A percentile compares a stretch with the other conserved stretches of the same genome.
These are phyloP conservation scores for Gymnopilus junonius DNA, from an alignment of 768 basidiomycete species.

Conservation along the genomic window DNA sequence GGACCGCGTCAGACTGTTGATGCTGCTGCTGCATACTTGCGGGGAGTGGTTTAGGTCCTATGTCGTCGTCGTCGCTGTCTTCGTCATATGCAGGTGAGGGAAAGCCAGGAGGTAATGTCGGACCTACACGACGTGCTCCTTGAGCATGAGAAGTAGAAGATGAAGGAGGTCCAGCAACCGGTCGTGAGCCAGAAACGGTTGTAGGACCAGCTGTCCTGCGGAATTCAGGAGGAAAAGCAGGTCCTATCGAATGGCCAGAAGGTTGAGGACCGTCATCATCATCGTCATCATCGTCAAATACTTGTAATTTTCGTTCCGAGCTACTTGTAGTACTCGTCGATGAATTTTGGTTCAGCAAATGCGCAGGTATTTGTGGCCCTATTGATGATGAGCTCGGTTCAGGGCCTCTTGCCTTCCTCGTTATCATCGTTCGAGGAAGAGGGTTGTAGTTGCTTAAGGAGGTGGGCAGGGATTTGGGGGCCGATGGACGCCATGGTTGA, in stretches of 20 bases:
- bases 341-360: conserved; percentile 26
- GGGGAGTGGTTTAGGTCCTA: conserved; percentile 83
- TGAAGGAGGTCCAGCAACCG: conserved; percentile 18
- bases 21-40: conserved; percentile 36
- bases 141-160: conserved; percentile 19
- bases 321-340: no score
- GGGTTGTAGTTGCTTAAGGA: conserved; percentile 29
- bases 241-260: conserved; percentile 1
- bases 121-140: conserved; percentile 51
- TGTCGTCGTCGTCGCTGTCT: conserved; percentile 65
- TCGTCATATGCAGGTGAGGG: conserved; percentile 34
- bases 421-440: conserved; percentile 4
- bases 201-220: conserved; percentile 14
- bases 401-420: conserved; percentile 20
- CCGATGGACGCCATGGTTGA: conserved; percentile 55
- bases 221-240: background rate
- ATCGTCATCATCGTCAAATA: conserved; percentile 53
- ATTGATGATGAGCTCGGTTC: conserved; percentile 12
- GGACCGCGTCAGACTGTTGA: conserved; percentile 64
- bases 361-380: conserved; percentile 33
- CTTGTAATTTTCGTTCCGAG: conserved; percentile 13
- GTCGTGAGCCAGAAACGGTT: conserved; percentile 8
- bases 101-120: conserved; percentile 50
- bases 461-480: conserved; percentile 58
- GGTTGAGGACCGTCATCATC: conserved; percentile 65